Evolutionary conservation across 176 grass and related monocot genomes (phyloP), one percentile per base, ranked within the genome.

Genomic region (Alopecurus myosuroides): DNA sequence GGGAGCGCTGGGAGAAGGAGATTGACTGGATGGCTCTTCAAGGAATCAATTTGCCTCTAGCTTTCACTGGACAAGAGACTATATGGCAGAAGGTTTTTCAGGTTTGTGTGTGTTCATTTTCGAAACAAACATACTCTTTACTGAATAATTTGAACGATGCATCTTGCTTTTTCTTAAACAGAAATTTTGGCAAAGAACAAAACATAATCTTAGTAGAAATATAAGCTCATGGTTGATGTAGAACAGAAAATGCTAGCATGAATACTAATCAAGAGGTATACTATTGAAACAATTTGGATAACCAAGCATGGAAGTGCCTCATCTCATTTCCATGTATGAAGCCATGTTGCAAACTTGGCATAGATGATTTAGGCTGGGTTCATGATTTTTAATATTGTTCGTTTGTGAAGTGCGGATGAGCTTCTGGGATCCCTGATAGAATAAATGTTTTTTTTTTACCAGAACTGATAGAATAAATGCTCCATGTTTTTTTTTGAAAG

Each of bases 21-120:
- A 94, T 94, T 85, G 93, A 94, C 62, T 94, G 93, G 93, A 94
- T 94, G 89, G 93, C 87, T 87, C 87, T 94, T 81, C 89, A 94
- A 86, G 93, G 93, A 63, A 88, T 94, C 36, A 94, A 94, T 87
- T 86, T 92, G 70, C 93, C 89, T 77, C 88, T 92, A 67, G 89
- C 89, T 92, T 94, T 88, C 82, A 92, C 84, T 50, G 93, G 93
- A 9, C 89, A 94, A 89, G 93, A 94, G 49, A 31, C 89, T 71
- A 90, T 94, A 58, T 94, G 93, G 93, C 87, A 94, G 81, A 92
- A 77, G 52, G 89, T 94, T 60, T 94, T 94, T 77, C 81, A 92
- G 93, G 92, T 92, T 50, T 11, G 79, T 67, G 48, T 18, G 46
- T 23, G 31, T 61, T 48, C 34, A n/a, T 58, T 31, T 26, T 33